Evolutionary conservation across 495 filamentous ascomycete genomes (phyloP).

Genomic region (Talaromyces ruber): DNA sequence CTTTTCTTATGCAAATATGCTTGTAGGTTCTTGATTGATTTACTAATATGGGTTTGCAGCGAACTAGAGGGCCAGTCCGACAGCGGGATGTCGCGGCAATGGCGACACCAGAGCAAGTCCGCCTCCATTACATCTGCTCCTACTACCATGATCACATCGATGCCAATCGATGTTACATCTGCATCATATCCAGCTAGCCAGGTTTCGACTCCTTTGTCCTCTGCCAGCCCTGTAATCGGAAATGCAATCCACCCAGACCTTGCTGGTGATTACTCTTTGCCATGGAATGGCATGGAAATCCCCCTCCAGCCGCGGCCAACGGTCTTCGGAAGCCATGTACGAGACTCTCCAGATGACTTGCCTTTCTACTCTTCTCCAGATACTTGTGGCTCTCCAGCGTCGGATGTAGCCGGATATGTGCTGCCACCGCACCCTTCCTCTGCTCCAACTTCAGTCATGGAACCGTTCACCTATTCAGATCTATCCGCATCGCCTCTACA

Average conservation of each 20-base stretch:
- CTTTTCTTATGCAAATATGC: not conserved
- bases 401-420: slow-evolving; percentile 25
- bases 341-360: slow-evolving; percentile 30
- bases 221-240: slow-evolving; percentile 31
- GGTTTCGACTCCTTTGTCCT: slow-evolving; percentile 33
- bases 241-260: slow-evolving; percentile 34
- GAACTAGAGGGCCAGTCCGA: slow-evolving; percentile 34
- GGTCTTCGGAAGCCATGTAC: slow-evolving; percentile 27
- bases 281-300: slow-evolving; percentile 32
- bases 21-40: not conserved
- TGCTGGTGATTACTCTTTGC: slow-evolving; percentile 24
- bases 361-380: slow-evolving; percentile 37
- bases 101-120: slow-evolving; percentile 19
- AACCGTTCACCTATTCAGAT: slow-evolving; percentile 27
- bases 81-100: slow-evolving; percentile 14
- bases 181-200: slow-evolving; percentile 19
- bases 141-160: slow-evolving; percentile 19
- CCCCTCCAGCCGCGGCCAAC: slow-evolving; percentile 25
- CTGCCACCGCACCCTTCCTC: slow-evolving; percentile 30
- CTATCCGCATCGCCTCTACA: slow-evolving; percentile 29
- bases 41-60: slow-evolving; percentile 11
- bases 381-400: slow-evolving; percentile 34
- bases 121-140: slow-evolving; percentile 16
- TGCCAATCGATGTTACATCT: slow-evolving; percentile 17
- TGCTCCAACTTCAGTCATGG: slow-evolving; percentile 23